These are phyloP conservation scores for Raphanus hybrid DNA, from an alignment of 441 rosid genomes.

Conservation along the genomic window DNA sequence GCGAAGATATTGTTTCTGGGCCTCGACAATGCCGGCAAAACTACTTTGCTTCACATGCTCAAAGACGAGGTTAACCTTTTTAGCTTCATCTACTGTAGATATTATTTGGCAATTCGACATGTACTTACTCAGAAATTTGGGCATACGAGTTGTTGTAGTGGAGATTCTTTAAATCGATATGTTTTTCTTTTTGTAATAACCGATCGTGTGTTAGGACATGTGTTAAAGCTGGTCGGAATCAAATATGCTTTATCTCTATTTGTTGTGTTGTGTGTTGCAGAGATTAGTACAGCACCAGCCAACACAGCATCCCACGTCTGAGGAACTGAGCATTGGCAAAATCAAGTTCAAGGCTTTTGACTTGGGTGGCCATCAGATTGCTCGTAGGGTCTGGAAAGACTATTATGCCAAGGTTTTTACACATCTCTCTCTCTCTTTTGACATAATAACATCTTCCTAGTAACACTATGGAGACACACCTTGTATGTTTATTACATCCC, in stretches of 20 bases:
- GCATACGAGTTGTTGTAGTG: not conserved
- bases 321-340: conserved; percentile 75
- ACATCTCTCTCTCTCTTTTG: not conserved
- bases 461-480: not conserved
- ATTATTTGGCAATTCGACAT: not conserved
- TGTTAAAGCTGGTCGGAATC: not conserved
- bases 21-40: conserved; percentile 60
- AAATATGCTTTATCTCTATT: not conserved
- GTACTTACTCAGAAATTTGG: not conserved
- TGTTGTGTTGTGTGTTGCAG: conserved; percentile 42
- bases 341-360: conserved; percentile 86
- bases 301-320: conserved; percentile 77
- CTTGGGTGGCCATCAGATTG: conserved; percentile 63
- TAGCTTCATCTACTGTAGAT: not conserved
- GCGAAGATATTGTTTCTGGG: conserved; percentile 62
- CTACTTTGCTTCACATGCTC: conserved; percentile 63
- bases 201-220: not conserved
- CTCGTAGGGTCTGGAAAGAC: conserved; percentile 58
- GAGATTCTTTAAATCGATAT: no score
- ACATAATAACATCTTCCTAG: not conserved
- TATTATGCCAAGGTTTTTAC: conserved; percentile 61
- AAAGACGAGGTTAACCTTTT: conserved; percentile 52
- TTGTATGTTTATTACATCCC: not conserved
- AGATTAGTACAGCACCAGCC: conserved; percentile 81
- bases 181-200: no score